Conservation (phyloP, 2,329 filamentous ascomycete species). For the Nemania sp. region DNA sequence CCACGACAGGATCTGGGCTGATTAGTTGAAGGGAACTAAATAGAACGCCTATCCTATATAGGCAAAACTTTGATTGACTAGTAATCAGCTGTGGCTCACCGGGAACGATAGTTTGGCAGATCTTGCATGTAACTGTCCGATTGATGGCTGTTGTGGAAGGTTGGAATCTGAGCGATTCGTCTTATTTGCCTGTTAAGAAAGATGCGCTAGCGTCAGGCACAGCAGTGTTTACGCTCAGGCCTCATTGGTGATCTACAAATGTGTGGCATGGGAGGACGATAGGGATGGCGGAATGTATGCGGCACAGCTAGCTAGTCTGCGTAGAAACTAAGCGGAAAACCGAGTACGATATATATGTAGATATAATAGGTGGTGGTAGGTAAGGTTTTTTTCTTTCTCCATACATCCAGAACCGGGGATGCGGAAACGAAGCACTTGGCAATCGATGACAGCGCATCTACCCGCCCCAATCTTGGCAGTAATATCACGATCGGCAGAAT, state of each 20-base stretch:
- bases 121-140: slow-evolving; percentile 9
- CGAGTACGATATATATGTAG: not conserved
- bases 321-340: not conserved
- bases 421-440: slow-evolving; percentile 17
- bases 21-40: not conserved
- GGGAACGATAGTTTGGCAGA: slow-evolving; percentile 29
- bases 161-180: slow-evolving; percentile 5
- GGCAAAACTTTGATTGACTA: slow-evolving; percentile 1
- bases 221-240: not conserved
- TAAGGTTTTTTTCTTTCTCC: not conserved
- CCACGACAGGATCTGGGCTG: not conserved
- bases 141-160: slow-evolving; percentile 21
- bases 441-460: slow-evolving; percentile 31
- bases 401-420: slow-evolving; percentile 8
- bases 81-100: slow-evolving; percentile 4
- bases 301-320: no score
- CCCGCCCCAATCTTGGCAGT: slow-evolving; percentile 22
- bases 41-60: not conserved
- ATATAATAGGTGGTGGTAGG: not conserved
- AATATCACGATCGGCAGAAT: slow-evolving; percentile 28
- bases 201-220: slow-evolving; percentile 15
- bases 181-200: not conserved
- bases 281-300: not conserved
- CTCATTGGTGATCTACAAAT: not conserved
- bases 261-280: not conserved